Conservation (phyloP, 257 asterid genomes). For the Scutellaria baicalensis region DNA sequence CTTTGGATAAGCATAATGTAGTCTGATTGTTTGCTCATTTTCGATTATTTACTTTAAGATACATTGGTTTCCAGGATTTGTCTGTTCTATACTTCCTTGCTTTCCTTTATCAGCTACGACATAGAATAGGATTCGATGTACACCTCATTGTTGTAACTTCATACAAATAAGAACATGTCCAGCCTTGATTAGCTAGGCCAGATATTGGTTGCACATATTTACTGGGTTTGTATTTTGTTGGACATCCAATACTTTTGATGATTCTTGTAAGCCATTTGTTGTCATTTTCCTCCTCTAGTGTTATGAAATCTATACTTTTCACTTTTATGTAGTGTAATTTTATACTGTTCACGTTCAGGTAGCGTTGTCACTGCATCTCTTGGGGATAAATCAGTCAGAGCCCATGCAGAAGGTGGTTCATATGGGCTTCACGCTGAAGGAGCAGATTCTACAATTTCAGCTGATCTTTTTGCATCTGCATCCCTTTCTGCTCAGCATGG, state of each 20-base stretch:
- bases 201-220: not conserved
- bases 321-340: not conserved
- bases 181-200: not conserved
- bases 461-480: slow-evolving; percentile 57
- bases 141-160: not conserved
- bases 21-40: not conserved
- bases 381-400: slow-evolving; percentile 42
- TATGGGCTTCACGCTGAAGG: slow-evolving; percentile 32
- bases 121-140: not conserved
- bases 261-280: not conserved
- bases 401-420: slow-evolving; percentile 21
- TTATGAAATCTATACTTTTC: not conserved
- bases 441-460: slow-evolving; percentile 39
- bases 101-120: not conserved
- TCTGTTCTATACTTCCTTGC: not conserved
- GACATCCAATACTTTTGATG: not conserved
- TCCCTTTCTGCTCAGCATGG: slow-evolving; percentile 67
- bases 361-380: slow-evolving; percentile 48
- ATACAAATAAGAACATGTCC: not conserved
- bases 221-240: not conserved
- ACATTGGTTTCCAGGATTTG: not conserved
- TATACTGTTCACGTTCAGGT: slow-evolving; percentile 29
- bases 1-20: not conserved
- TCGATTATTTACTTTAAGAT: not conserved
- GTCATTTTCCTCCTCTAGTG: not conserved